Conservation (phyloP, 441 rosid species). For the Codiaeum variegatum region DNA sequence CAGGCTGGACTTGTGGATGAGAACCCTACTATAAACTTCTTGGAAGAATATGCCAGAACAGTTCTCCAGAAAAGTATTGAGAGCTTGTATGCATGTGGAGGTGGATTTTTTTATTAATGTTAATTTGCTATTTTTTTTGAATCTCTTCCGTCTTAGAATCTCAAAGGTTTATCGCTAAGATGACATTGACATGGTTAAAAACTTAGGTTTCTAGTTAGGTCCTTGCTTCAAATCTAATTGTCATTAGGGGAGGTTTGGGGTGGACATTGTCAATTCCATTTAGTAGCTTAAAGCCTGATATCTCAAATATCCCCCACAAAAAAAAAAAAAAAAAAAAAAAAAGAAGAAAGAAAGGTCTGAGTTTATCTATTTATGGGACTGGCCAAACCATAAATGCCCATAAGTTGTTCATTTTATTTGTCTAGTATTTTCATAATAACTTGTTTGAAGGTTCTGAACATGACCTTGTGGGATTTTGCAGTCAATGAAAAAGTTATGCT, state of each 20-base stretch:
- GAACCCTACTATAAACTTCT: constrained; percentile 49
- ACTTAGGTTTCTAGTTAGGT: background rate
- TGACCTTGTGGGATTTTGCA: constrained; percentile 37
- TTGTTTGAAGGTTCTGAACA: constrained; percentile 26
- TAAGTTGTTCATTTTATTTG: background rate
- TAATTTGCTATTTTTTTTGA: background rate
- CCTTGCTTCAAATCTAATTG: constrained; percentile 1
- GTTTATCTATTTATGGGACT: constrained; percentile 22
- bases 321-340: background rate
- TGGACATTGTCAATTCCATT: background rate
- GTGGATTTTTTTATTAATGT: constrained; percentile 33
- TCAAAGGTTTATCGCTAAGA: constrained; percentile 1
- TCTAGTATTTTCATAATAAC: constrained; percentile 4
- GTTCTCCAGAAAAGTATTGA: constrained; percentile 75
- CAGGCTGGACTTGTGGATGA: constrained; percentile 84
- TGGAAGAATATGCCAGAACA: constrained; percentile 65
- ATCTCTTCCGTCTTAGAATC: background rate
- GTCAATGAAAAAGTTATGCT: constrained; percentile 68
- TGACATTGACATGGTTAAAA: background rate
- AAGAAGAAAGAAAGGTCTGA: background rate
- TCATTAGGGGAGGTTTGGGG: background rate
- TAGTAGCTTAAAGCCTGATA: background rate
- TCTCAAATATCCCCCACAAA: background rate
- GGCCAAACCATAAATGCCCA: constrained; percentile 16
- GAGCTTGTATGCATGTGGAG: constrained; percentile 94